Evolutionary conservation across 148 eudicot species (phyloP), one percentile per base, ranked within the genome.

Genomic region (Nyssa sinensis): DNA sequence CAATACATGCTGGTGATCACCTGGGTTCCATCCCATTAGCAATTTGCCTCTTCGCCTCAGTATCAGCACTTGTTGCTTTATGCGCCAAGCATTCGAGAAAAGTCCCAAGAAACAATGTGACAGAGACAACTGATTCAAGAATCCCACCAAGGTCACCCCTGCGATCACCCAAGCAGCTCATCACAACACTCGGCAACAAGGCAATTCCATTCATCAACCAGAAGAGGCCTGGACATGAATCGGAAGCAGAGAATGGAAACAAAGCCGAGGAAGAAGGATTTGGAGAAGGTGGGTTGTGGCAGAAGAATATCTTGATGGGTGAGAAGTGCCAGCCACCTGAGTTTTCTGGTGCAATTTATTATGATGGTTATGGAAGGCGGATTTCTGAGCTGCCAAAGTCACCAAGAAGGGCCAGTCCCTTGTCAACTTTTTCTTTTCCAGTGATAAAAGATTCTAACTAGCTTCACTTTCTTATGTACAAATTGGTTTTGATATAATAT

Each of bases 261-360:
- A 29, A 37, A 62, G 23, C 25, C 11, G 78, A 75, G 44, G 81
- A 76, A n/a, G n/a, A n/a, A 53, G 84, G 79, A 16, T 78, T 75
- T 6, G 94, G 85, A 62, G 90, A 88, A 72, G 89, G 81, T 16
- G 94, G 91, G 1, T 39, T 92, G 74, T 92, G 97, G 97, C 94
- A 90, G 62, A 92, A 90, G 78, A 79, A 81, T 7, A 92, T 92
- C 1, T 65, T 90, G 78, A 90, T 92, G 94, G 97, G 97, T 0
- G 94, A 90, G 35, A 92, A 87, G 76, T 92, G 97, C 66, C 94
- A 86, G 66, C 97, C 94, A 4, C 91, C 84, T 13, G 91, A 88
- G 66, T 90, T 87, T 78, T 87, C 93, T 4, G 97, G 94, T 19
- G 94, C 85, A 3, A 88, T 92, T 64, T 90, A 86, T 74, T 92